Percentiles rank a stretch among this genome's conserved stretches.
Evolutionary conservation across 1,284 basidiomycete species (phyloP).

Genomic region (Calocybe gambosa): DNA sequence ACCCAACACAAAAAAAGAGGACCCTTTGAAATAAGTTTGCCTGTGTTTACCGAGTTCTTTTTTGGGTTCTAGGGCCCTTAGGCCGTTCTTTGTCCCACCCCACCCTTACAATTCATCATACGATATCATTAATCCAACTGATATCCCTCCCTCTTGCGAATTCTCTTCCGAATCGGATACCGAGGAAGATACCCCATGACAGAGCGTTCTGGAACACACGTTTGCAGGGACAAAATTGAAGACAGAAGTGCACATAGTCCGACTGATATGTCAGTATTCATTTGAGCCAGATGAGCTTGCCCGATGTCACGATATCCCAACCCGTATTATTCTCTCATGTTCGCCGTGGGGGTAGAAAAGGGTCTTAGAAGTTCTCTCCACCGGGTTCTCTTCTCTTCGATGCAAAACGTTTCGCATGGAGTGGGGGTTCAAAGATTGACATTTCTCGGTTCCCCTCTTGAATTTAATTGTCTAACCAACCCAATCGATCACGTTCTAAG

Average conservation of each 20-base stretch:
- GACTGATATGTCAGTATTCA: too few species aligned
- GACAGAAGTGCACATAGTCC: too few species aligned
- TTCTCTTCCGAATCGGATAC: not conserved
- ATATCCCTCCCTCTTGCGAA: not conserved
- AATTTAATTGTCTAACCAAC: not conserved
- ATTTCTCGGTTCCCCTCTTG: constrained; percentile 5
- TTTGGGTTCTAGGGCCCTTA: not conserved
- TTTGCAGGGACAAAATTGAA: too few species aligned
- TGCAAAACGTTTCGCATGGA: not conserved
- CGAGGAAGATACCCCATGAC: too few species aligned
- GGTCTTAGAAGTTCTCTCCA: not conserved
- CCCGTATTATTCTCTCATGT: not conserved
- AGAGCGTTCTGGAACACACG: too few species aligned
- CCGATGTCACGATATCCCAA: not conserved
- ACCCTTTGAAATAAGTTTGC: not conserved
- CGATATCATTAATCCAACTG: too few species aligned
- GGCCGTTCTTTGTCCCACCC: not conserved
- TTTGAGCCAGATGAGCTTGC: too few species aligned
- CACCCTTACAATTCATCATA: not conserved
- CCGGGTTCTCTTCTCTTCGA: not conserved
- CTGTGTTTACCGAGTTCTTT: not conserved
- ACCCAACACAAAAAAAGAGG: not conserved
- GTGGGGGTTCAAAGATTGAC: too few species aligned
- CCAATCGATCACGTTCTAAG: not conserved
- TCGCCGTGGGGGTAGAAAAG: not conserved